Conservation (phyloP, 176 grass and related monocot genomes). For the Cocos nucifera region DNA sequence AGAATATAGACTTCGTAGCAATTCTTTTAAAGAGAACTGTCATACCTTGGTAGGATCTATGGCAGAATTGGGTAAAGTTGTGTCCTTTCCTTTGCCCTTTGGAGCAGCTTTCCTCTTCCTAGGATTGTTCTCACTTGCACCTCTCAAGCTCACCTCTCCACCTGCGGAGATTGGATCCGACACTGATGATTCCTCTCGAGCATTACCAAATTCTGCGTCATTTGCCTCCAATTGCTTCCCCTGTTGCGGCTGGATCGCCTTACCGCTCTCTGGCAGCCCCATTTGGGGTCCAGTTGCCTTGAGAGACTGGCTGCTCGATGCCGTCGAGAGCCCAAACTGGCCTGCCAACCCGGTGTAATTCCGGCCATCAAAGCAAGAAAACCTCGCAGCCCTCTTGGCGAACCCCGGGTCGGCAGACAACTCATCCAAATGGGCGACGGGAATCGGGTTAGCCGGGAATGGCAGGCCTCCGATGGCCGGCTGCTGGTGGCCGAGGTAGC, state of each 20-base stretch:
- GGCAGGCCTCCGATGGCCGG: neutral
- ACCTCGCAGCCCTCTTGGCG: slow-evolving; percentile 50
- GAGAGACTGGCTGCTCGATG: neutral
- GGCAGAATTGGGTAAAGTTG: slow-evolving; percentile 26
- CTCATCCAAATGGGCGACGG: slow-evolving; percentile 33
- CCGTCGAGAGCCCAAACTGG: slow-evolving; percentile 21
- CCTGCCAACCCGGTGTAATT: slow-evolving; percentile 23
- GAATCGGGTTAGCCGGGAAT: neutral
- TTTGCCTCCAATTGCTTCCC: neutral
- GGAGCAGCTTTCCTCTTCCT: slow-evolving; percentile 69
- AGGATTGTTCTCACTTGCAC: slow-evolving; percentile 29
- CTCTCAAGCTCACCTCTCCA: slow-evolving; percentile 10
- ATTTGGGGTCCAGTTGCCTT: neutral
- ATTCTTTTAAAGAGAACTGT: too few relatives aligned
- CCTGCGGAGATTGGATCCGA: slow-evolving; percentile 39
- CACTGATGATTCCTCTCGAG: slow-evolving; percentile 60
- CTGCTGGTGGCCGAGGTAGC: too few relatives aligned
- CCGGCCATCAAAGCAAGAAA: slow-evolving; percentile 53
- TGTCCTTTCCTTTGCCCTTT: slow-evolving; percentile 66
- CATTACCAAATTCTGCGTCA: slow-evolving; percentile 2
- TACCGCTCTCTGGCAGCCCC: slow-evolving; percentile 10
- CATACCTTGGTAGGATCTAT: slow-evolving; percentile 20
- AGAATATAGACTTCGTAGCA: too few relatives aligned
- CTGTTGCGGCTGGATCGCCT: neutral
- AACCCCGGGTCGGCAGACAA: slow-evolving; percentile 50